phyloP scores from a whole-genome alignment of 2,329 filamentous ascomycete genomes.

The Aureobasidium uvarum region DNA sequence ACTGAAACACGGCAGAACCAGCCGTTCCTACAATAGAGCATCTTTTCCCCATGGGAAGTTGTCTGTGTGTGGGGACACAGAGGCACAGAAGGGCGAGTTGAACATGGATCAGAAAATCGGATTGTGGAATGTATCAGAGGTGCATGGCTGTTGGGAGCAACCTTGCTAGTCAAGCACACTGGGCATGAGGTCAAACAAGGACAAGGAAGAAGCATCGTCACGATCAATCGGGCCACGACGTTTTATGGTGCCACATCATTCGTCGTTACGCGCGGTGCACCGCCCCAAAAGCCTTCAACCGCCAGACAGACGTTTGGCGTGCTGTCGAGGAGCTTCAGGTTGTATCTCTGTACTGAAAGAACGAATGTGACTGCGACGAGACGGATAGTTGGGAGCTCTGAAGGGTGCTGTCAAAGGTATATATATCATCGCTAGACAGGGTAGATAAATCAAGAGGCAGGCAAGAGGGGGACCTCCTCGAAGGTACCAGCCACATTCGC shows the following conservation, averaged over 20 bases:
- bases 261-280: conserved; percentile 16
- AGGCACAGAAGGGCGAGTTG: neutral
- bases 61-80: neutral
- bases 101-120: neutral
- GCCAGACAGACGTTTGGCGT: neutral
- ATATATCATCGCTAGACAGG: neutral
- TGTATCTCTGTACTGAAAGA: neutral
- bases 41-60: conserved; percentile 1
- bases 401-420: neutral
- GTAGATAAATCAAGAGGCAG: conserved; percentile 7
- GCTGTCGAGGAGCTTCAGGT: neutral
- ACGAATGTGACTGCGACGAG: neutral
- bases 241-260: conserved; percentile 20
- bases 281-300: conserved; percentile 5
- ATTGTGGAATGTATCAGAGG: conserved; percentile 17
- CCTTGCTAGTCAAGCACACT: conserved; percentile 1
- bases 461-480: neutral
- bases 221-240: conserved; percentile 17
- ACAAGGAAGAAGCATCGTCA: conserved; percentile 5
- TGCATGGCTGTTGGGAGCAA: neutral
- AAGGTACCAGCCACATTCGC: conserved; percentile 20
- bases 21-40: conserved; percentile 3
- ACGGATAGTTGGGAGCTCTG: too few species aligned
- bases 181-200: conserved; percentile 7
- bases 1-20: conserved; percentile 12